Base-by-base conservation (phyloP, 768 basidiomycete species). In the Macrolepiota fuliginosa region DNA sequence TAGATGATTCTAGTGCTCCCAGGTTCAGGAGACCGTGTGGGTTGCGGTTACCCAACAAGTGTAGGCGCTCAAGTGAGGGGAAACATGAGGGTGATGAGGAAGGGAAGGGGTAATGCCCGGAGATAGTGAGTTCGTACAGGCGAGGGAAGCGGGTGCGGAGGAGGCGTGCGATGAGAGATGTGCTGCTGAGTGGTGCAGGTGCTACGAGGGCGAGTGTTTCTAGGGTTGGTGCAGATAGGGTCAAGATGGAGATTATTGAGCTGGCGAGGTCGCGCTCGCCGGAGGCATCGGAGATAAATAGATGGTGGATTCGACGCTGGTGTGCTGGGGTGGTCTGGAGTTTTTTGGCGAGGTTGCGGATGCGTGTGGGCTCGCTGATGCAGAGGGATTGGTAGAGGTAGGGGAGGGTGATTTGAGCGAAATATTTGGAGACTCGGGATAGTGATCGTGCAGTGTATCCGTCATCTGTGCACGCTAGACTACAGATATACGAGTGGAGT, bases 71-170 rank as follows among this genome's bases (percentile, higher is more conserved):
- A 17, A 85, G 73, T 1, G 51, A 62, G 9, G 83, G 81, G 68
- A 81, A 64, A 39, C 56, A 64, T 15, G 65, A 63, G 7, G 29
- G 29, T 3, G 73, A 64, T 0, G 71, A 55, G 19, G 74, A 75
- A 2, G 80, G 81, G 63, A 78, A 82, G 6, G 82, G 80, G 67
- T 85, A 85, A 64, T 79, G 79, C 1, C 83, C 83, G 2, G 75
- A 74, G 2, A 83, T 65, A 4, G 78, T 70, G 61, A 85, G 77
- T 32, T 75, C 74, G 27, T 63, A 66, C 0, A 85, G 72, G 27
- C 60, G 62, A 0, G 81, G 83, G 54, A 82, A 79, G 1, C 69
- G 56, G 9, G 72, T 71, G 17, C 77, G 73, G 68, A 81, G 82
- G 42, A 84, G 69, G 25, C 74, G 70, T 4, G 77, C 76, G 46